Evolutionary conservation across 2,329 filamentous ascomycete species (phyloP).

Genomic region (Fusarium concolor): DNA sequence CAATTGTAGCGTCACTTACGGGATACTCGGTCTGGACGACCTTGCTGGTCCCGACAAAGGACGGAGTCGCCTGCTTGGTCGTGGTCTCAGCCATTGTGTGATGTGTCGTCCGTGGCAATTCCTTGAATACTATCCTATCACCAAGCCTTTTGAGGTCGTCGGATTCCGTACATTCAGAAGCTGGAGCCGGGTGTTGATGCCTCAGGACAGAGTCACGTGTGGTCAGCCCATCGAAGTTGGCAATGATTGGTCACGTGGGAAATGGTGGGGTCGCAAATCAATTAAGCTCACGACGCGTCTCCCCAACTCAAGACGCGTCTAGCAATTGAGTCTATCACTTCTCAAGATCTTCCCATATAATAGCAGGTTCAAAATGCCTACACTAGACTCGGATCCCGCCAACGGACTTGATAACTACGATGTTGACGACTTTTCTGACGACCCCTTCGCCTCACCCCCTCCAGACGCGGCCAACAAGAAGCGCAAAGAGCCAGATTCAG

Average conservation of each 20-base stretch:
- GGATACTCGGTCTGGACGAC: conserved; percentile 85
- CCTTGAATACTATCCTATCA: conserved; percentile 45
- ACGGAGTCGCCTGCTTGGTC: conserved; percentile 52
- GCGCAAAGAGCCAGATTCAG: conserved; percentile 61
- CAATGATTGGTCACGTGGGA: conserved; percentile 32
- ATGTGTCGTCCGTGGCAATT: conserved; percentile 46
- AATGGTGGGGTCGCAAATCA: conserved; percentile 20
- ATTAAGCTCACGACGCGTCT: conserved; percentile 47
- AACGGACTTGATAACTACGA: conserved; percentile 81
- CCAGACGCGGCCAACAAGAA: conserved; percentile 58
- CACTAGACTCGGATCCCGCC: conserved; percentile 43
- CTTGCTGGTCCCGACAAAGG: conserved; percentile 69
- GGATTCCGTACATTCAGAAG: conserved; percentile 41
- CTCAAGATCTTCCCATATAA: not conserved
- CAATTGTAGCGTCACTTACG: conserved; percentile 65
- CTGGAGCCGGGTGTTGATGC: conserved; percentile 43
- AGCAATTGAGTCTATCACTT: not conserved
- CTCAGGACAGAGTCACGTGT: conserved; percentile 51
- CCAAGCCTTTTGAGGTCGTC: conserved; percentile 43
- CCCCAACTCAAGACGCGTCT: conserved; percentile 25
- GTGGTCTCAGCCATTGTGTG: conserved; percentile 54
- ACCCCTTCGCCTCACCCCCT: conserved; percentile 62
- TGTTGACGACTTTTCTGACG: conserved; percentile 63
- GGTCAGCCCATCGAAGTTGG: conserved; percentile 34
- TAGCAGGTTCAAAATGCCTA: conserved; percentile 11